phyloP scores from a whole-genome alignment of 257 asterid species.

The Jaltomata sinuosa region DNA sequence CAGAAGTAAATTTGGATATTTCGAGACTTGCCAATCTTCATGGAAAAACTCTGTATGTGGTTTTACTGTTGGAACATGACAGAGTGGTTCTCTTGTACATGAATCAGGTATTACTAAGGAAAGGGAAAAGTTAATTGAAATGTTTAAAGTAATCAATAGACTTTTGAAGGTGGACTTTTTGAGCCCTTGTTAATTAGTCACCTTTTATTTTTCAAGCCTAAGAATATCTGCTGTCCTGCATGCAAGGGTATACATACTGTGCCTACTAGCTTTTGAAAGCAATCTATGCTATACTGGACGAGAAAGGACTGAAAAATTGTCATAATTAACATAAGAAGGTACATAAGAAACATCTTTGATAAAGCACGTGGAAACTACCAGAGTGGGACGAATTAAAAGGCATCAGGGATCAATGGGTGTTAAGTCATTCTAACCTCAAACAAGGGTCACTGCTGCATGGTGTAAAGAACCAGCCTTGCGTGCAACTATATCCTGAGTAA shows the following conservation, averaged over 20 bases:
- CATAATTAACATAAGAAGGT: not conserved
- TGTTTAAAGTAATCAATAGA: not conserved
- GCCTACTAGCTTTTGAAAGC: not conserved
- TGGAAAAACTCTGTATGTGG: not conserved
- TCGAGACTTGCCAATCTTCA: not conserved
- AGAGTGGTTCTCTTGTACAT: not conserved
- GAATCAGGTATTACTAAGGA: not conserved
- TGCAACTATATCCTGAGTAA: slow-evolving; percentile 89
- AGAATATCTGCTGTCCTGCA: not conserved
- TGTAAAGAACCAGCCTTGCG: slow-evolving; percentile 91
- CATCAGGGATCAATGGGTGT: not conserved
- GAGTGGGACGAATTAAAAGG: not conserved
- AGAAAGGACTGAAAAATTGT: not conserved
- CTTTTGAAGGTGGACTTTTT: not conserved
- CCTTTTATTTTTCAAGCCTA: not conserved
- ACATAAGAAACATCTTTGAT: not conserved
- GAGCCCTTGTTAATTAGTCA: not conserved
- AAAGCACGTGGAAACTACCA: not conserved
- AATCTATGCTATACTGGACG: not conserved
- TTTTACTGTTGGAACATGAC: not conserved
- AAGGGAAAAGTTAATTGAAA: not conserved
- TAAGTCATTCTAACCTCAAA: slow-evolving; percentile 45
- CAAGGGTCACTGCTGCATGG: slow-evolving; percentile 82
- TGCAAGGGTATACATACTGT: not conserved
- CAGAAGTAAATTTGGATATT: not conserved